phyloP scores from a whole-genome alignment of 140 eudicot genomes.

The Ambrosia hybrid region DNA sequence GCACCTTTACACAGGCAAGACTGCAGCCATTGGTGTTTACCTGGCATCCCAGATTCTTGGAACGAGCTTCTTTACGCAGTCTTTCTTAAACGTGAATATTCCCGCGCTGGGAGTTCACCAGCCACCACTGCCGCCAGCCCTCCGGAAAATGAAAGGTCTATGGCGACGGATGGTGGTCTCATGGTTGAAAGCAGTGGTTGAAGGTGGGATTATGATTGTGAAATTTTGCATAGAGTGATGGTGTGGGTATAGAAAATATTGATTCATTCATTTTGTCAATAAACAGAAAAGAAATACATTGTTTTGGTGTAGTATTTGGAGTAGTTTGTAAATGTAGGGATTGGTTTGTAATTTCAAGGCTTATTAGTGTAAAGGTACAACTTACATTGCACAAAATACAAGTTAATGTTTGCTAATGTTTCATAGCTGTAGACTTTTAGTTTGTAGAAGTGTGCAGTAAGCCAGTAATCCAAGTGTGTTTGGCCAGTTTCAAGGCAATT shows the following conservation, averaged over 20 bases:
- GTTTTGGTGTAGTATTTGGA: conserved; percentile 28
- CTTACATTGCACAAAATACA: conserved; percentile 1
- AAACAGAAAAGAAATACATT: conserved; percentile 19
- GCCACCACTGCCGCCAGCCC: conserved; percentile 20
- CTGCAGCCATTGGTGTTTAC: conserved; percentile 96
- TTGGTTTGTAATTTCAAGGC: conserved; percentile 16
- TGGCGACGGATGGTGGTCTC: background rate
- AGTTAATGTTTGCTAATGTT: background rate
- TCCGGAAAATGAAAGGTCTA: background rate
- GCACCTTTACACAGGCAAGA: conserved; percentile 70
- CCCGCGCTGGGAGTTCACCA: conserved; percentile 27
- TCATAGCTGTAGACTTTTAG: no score
- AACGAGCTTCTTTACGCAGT: conserved; percentile 75
- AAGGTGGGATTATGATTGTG: background rate
- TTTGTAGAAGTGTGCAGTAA: background rate
- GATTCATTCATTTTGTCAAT: conserved; percentile 20
- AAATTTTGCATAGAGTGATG: conserved; percentile 25
- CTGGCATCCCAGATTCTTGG: conserved; percentile 89
- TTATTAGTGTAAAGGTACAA: conserved; percentile 17
- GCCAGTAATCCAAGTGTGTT: background rate
- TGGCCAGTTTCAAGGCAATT: no score
- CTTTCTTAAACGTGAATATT: conserved; percentile 50
- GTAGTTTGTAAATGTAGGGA: conserved; percentile 31
- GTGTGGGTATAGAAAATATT: conserved; percentile 14
- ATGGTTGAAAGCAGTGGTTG: conserved; percentile 11